Percentiles rank a stretch among this genome's conserved stretches.
phyloP scores from a whole-genome alignment of 179 eudicot species.

The Amaranthus tricolor region DNA sequence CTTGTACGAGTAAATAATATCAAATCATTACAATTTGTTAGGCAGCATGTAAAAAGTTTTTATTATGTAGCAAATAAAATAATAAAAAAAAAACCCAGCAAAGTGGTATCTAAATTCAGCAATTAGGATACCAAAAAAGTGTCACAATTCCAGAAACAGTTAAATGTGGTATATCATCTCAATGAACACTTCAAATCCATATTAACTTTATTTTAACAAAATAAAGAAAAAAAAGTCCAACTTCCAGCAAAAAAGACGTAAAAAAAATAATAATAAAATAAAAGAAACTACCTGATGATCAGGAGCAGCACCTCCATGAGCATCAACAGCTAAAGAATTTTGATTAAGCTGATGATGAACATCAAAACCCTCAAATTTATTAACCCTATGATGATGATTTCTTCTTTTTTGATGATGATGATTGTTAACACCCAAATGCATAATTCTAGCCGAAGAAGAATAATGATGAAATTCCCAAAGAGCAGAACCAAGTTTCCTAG shows the following conservation, averaged over 20 bases:
- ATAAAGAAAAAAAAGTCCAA: not conserved
- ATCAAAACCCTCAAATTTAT: conserved; percentile 37
- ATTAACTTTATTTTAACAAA: too few relatives aligned
- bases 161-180: too few relatives aligned
- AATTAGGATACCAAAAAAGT: not conserved
- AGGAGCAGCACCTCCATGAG: conserved; percentile 41
- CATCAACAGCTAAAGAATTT: conserved; percentile 43
- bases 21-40: too few relatives aligned
- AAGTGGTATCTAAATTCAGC: not conserved
- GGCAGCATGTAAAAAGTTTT: too few relatives aligned
- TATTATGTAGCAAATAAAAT: not conserved
- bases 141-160: too few relatives aligned
- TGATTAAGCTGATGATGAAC: conserved; percentile 23
- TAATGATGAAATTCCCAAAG: conserved; percentile 69
- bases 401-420: conserved; percentile 19
- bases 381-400: conserved; percentile 24
- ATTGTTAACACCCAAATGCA: conserved; percentile 52
- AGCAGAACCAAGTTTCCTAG: conserved; percentile 58
- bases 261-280: not conserved
- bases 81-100: conserved; percentile 3
- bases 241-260: not conserved
- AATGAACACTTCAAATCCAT: too few relatives aligned
- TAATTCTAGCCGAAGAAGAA: conserved; percentile 21
- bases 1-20: too few relatives aligned
- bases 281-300: conserved; percentile 33